Conservation (phyloP, 257 asterid species). For the Linaria vulgaris region DNA sequence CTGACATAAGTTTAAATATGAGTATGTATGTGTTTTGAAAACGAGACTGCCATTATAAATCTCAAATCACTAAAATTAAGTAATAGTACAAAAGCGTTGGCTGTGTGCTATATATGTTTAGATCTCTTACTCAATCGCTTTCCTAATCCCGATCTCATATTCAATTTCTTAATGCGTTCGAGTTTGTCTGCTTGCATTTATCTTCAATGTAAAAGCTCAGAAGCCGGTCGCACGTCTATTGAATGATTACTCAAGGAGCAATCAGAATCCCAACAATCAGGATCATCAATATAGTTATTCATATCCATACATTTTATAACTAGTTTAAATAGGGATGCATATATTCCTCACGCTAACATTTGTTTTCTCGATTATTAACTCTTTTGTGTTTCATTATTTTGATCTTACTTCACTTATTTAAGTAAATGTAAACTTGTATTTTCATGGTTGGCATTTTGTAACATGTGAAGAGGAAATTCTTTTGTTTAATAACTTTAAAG, state of each 20-base stretch:
- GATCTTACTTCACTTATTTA: not conserved
- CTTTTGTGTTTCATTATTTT: not conserved
- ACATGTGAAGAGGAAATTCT: not conserved
- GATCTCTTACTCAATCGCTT: not conserved
- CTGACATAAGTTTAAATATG: too few relatives aligned
- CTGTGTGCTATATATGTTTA: not conserved
- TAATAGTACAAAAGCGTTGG: not conserved
- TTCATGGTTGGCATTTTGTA: not conserved
- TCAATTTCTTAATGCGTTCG: not conserved
- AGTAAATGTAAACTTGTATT: not conserved
- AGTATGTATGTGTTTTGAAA: not conserved
- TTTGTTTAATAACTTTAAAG: too few relatives aligned
- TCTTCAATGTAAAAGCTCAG: not conserved
- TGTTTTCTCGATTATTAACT: not conserved
- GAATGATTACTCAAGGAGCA: not conserved
- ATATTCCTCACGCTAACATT: not conserved
- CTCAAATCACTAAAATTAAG: too few relatives aligned
- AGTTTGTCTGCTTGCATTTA: not conserved
- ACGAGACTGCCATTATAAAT: too few relatives aligned
- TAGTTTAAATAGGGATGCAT: not conserved
- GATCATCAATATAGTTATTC: not conserved
- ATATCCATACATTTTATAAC: too few relatives aligned
- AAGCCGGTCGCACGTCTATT: not conserved
- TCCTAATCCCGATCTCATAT: not conserved
- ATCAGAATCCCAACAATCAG: constrained; percentile 26